phyloP scores from a whole-genome alignment of 2,329 filamentous ascomycete genomes.

The Juglanconis oblonga region DNA sequence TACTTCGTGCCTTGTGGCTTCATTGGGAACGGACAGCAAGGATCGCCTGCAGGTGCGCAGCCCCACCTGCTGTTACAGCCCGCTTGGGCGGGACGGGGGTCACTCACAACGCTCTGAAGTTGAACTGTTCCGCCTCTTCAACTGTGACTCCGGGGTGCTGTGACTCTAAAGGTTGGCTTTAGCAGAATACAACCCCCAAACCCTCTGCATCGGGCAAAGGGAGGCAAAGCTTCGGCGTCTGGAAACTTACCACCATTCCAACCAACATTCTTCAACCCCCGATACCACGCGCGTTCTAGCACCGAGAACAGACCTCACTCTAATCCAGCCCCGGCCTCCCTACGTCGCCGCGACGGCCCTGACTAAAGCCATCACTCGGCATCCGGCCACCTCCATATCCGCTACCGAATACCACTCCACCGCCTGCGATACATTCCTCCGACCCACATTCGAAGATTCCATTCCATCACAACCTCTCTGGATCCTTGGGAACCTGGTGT shows the following conservation, averaged over 20 bases:
- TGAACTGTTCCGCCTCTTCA: no score
- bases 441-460: constrained; percentile 18
- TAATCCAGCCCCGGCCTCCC: neutral
- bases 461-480: constrained; percentile 14
- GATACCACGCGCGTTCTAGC: neutral
- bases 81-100: neutral
- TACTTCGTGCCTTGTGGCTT: neutral
- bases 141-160: neutral
- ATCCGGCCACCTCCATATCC: neutral
- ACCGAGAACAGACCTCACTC: neutral
- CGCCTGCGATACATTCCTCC: neutral
- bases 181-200: no score
- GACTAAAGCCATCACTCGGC: neutral
- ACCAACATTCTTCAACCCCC: neutral
- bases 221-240: no score
- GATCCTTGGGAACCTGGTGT: neutral
- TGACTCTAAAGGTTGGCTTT: neutral
- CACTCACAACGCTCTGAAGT: neutral
- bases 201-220: no score
- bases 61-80: neutral
- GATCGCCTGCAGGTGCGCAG: neutral
- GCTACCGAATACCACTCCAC: constrained; percentile 5
- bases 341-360: neutral
- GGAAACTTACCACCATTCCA: neutral
- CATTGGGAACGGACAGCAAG: neutral